Base-by-base conservation (phyloP, 2,329 filamentous ascomycete genomes). In the Nemania abortiva region DNA sequence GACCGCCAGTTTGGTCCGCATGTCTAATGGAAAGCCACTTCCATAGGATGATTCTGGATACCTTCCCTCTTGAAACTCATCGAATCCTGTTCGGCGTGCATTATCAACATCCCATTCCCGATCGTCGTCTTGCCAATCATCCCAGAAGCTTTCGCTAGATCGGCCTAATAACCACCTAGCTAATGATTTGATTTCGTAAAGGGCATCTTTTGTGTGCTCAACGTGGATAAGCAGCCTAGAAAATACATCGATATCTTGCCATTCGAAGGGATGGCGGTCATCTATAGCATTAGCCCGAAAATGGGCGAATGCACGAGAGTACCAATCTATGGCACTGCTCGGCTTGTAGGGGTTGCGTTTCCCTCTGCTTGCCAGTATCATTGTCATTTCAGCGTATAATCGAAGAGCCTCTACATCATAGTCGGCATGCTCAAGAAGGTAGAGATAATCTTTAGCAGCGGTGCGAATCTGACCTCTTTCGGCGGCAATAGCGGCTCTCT, bases 211-310 rank as follows among this genome's bases (percentile, higher is more conserved):
- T 74, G 90, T 91, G 63, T 88, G 85, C 45, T 87, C 86, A 10
- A 89, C 81, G 56, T 90, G 88, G 31, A 90, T 88, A 69, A 95
- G 90, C 20, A 98, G 85, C 75, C 98, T 94, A 47, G 94, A 87
- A 73, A 96, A 97, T 63, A 95, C 91, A 69, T 94, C 92, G 50
- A 97, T 84, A 78, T 98, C 92, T 62, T 91, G 90, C 95, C 95
- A 99, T 37, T 84, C 84, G 62, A 86, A 84, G 6, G 80, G 78
- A 13, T 76, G 78, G 45, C 79, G 78, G 62, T 78, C 79, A 50
- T 79, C 79, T 56, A 77, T 72, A 3, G 77, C 75, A n/a, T 77
- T 73, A 3, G 74, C 70, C 54, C 78, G 79, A 54, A 83, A 80
- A 62, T 85, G 77, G 22, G 82, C 77, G 65, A 89, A 85, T 62